Evolutionary conservation across 352 stramenopile species (phyloP).

Genomic region (Phytophthora melonis): DNA sequence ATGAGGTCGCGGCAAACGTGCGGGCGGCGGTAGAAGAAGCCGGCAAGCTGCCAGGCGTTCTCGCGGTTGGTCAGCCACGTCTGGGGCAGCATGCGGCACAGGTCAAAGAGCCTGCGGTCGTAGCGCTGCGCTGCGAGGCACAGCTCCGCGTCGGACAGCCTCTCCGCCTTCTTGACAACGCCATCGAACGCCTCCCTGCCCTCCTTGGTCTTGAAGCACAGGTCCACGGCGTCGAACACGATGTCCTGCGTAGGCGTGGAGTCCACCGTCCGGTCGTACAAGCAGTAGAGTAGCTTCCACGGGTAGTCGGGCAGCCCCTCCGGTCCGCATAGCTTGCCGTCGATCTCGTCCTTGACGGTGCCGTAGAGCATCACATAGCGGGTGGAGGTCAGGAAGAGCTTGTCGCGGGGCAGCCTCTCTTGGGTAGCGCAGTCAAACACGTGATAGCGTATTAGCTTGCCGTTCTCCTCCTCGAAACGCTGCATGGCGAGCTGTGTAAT

Average conservation of each 20-base stretch:
- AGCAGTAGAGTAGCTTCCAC: not conserved
- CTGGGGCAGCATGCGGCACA: not conserved
- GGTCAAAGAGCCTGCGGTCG: not conserved
- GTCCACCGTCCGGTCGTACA: too few relatives aligned
- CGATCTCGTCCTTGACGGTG: too few relatives aligned
- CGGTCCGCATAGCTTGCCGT: too few relatives aligned
- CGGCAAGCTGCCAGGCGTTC: not conserved
- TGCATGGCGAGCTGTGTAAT: not conserved
- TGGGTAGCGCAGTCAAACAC: too few relatives aligned
- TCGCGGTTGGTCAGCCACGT: not conserved
- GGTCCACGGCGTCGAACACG: not conserved
- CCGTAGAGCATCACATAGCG: too few relatives aligned
- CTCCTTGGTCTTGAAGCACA: slow-evolving; percentile 2
- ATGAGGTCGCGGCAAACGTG: not conserved
- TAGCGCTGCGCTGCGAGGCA: not conserved
- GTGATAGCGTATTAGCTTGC: slow-evolving; percentile 1
- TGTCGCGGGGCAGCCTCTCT: too few relatives aligned
- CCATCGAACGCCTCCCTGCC: too few relatives aligned
- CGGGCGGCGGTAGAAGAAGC: not conserved
- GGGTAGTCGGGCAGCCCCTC: too few relatives aligned
- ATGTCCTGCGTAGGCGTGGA: too few relatives aligned
- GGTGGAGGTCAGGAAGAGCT: too few relatives aligned
- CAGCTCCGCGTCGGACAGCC: too few relatives aligned
- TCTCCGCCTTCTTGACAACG: too few relatives aligned
- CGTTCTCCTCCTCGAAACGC: not conserved